Conservation (phyloP, 2,329 filamentous ascomycete species). For the Pseudogymnoascus sp. region DNA sequence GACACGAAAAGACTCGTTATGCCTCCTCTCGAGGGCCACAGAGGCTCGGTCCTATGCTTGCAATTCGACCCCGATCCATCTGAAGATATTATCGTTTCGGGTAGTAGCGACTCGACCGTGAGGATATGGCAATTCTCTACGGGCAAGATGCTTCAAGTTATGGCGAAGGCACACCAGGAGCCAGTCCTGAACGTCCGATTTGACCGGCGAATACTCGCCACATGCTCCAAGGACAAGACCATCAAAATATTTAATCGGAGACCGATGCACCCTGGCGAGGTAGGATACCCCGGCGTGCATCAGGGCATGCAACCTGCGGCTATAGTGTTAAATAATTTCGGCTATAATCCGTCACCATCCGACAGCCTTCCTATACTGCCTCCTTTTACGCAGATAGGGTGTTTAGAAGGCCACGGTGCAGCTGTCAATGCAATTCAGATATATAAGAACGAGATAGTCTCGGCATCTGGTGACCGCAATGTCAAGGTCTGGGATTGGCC, state of each 20-base stretch:
- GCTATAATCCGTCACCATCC: conserved; percentile 38
- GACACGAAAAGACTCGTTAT: conserved; percentile 70
- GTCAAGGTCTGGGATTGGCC: conserved; percentile 95
- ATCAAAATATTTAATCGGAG: conserved; percentile 93
- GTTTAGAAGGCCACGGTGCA: conserved; percentile 74
- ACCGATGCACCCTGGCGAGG: conserved; percentile 53
- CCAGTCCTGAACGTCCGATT: conserved; percentile 92
- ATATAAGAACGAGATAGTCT: conserved; percentile 76
- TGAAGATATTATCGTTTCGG: conserved; percentile 90
- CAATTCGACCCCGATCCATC: conserved; percentile 86
- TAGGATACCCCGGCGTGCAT: conserved; percentile 41
- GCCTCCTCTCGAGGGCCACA: conserved; percentile 68
- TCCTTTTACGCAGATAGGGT: conserved; percentile 71
- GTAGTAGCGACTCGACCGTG: conserved; percentile 84
- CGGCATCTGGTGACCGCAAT: conserved; percentile 84
- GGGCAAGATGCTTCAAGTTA: conserved; percentile 69
- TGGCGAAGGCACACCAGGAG: conserved; percentile 73
- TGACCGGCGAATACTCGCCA: conserved; percentile 83
- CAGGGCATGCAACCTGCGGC: conserved; percentile 45
- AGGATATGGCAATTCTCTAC: conserved; percentile 94
- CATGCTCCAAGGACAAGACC: conserved; percentile 92
- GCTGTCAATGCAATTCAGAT: conserved; percentile 97
- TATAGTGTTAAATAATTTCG: conserved; percentile 45
- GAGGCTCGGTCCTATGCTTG: conserved; percentile 82
- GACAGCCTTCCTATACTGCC: conserved; percentile 48